Percentiles rank a stretch among this genome's conserved stretches.
These are phyloP conservation scores for Picea mariana DNA, from an alignment of 83 land plant genomes.

Conservation along the genomic window DNA sequence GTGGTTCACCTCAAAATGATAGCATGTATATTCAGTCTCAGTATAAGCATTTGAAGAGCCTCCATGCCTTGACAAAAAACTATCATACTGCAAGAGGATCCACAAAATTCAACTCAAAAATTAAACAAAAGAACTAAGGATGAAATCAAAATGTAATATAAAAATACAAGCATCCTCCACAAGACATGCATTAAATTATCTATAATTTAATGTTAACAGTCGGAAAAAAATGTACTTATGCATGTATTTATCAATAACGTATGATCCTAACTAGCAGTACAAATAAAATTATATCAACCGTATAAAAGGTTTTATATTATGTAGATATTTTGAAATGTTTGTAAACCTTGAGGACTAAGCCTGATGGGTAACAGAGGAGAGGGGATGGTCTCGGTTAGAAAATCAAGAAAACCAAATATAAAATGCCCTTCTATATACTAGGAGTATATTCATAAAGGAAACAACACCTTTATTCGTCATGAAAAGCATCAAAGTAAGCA, in stretches of 20 bases:
- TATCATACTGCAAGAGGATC: constrained; percentile 73
- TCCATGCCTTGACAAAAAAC: constrained; percentile 94
- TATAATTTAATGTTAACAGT: neutral
- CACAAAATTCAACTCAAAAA: neutral
- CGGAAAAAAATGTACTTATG: neutral
- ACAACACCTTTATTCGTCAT: neutral
- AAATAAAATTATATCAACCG: neutral
- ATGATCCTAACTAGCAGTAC: neutral
- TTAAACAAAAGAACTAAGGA: neutral
- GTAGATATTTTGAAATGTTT: neutral
- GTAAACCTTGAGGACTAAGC: neutral
- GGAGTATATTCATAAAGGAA: neutral
- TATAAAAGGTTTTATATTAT: neutral
- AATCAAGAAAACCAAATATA: neutral
- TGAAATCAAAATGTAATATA: neutral
- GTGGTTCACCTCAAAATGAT: constrained; percentile 85
- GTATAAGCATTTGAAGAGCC: constrained; percentile 98
- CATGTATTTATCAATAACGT: neutral
- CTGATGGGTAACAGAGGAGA: neutral
- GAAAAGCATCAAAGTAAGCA: neutral
- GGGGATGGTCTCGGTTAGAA: neutral
- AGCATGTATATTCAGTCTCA: constrained; percentile 93
- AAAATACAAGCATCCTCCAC: neutral
- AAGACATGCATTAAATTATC: neutral
- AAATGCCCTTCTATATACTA: neutral